Evolutionary conservation across 2,329 filamentous ascomycete genomes (phyloP), one percentile per base, ranked within the genome.

Genomic region (Aspergillus sp.): DNA sequence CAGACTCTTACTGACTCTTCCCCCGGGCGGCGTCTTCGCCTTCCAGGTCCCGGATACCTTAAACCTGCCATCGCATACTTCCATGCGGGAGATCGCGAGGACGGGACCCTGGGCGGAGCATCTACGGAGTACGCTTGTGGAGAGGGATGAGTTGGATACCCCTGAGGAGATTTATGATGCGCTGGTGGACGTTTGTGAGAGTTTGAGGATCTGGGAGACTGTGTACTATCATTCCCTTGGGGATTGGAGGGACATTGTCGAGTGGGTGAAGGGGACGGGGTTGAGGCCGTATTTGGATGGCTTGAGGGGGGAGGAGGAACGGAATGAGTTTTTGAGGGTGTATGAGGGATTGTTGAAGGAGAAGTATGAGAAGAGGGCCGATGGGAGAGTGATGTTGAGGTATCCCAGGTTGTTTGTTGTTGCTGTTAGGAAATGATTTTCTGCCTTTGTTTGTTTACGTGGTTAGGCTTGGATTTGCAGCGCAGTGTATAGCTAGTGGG

Each of bases 241-340:
- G 2, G 77, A 75, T 21, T 82, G 82, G 19, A 62, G 71, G 11
- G 81, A 77, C 1, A 82, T 88, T 44, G 81, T 87, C 5, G 84
- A 86, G 69, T 88, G 85, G 85, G 81, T 87, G 3, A 82, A 81
- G 63, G 82, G 83, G 0, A 86, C 83, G 0, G 85, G 84, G 0
- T 68, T 88, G 64, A 76, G 79, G 64, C 85, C 85, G 0, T 88
- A 79, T 64, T 55, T 87, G 57, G 77, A 86, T 49, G 73, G 77
- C 3, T 73, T 87, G 39, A 70, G 72, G 23, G 47, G 27, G 1
- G 66, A 68, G 3, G 71, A 73, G 2, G 76, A 82, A 32, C 78
- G 73, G 60, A 70, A 76, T 8, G 76, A 51, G 1, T 87, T 82
- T 64, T 60, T 86, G 55, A 57, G 68, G 0, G 76, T 75, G 42